These are phyloP conservation scores for Xylaria cubensis DNA, from an alignment of 495 filamentous ascomycete species.

Conservation along the genomic window DNA sequence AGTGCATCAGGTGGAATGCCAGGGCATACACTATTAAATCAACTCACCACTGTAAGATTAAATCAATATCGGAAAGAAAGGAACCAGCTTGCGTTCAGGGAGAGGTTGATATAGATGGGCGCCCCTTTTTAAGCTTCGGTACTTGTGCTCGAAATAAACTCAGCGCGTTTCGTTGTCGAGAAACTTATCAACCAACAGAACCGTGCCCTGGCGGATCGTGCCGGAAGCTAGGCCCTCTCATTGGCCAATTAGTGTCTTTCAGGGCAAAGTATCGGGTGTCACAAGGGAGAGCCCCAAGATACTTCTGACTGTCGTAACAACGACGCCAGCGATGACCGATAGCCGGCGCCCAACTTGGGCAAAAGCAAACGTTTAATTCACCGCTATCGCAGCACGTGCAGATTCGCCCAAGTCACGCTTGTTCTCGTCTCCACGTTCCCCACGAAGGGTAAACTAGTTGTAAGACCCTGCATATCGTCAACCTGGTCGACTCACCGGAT, in stretches of 20 bases:
- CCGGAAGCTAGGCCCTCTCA: constrained; percentile 3
- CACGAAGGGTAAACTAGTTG: not conserved
- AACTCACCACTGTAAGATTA: not conserved
- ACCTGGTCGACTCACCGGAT: constrained; percentile 1
- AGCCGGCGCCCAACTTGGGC: not conserved
- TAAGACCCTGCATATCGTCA: constrained; percentile 17
- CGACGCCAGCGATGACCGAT: not conserved
- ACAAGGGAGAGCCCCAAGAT: not conserved
- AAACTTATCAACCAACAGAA: constrained; percentile 10
- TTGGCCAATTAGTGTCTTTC: constrained; percentile 3
- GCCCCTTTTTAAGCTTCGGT: not conserved
- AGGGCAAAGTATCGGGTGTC: not conserved
- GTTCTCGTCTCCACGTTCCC: constrained; percentile 2
- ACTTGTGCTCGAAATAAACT: not conserved
- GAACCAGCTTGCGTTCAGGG: not conserved
- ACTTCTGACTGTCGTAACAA: not conserved
- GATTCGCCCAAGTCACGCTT: constrained; percentile 17
- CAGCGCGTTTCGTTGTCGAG: not conserved
- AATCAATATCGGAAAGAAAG: not conserved
- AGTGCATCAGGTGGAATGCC: not conserved
- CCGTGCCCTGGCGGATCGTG: constrained; percentile 12
- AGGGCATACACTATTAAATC: not conserved
- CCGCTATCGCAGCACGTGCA: constrained; percentile 9
- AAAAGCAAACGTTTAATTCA: constrained; percentile 1
- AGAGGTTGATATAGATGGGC: not conserved